Evolutionary conservation across 164 flowering plant genomes (phyloP).

Genomic region (Umbilicus rupestris): DNA sequence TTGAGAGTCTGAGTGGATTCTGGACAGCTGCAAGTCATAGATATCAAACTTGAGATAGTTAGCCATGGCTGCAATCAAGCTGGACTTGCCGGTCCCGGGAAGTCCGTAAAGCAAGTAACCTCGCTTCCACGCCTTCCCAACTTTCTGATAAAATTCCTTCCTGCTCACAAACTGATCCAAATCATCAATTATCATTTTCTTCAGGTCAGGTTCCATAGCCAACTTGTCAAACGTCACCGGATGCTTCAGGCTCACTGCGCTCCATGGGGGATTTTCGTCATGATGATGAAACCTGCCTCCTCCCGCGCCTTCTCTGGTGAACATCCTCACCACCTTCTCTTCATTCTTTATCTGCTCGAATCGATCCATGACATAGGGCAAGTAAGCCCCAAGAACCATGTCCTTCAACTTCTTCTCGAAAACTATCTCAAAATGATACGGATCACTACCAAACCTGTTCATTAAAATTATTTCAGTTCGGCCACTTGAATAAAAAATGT

Average conservation of each 20-base stretch:
- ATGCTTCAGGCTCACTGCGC: slow-evolving; percentile 34
- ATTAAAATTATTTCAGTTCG: too few relatives aligned
- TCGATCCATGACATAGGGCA: slow-evolving; percentile 18
- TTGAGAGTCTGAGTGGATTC: slow-evolving; percentile 15
- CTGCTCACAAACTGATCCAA: slow-evolving; percentile 38
- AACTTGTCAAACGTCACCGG: slow-evolving; percentile 45
- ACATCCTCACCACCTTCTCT: slow-evolving; percentile 25
- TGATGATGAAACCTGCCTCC: too few relatives aligned
- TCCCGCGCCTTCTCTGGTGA: slow-evolving; percentile 15
- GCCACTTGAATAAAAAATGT: too few relatives aligned
- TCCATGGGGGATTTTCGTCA: slow-evolving; percentile 19
- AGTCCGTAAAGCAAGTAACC: slow-evolving; percentile 48
- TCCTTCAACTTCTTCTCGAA: slow-evolving; percentile 28
- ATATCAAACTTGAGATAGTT: slow-evolving; percentile 39
- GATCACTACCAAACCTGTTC: background rate
- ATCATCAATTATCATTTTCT: slow-evolving; percentile 28
- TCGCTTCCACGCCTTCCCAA: slow-evolving; percentile 47
- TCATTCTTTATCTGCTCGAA: slow-evolving; percentile 19
- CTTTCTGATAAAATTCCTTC: slow-evolving; percentile 32
- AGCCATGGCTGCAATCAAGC: slow-evolving; percentile 49
- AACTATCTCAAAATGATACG: slow-evolving; percentile 22
- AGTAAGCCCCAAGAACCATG: slow-evolving; percentile 19
- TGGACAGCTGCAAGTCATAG: slow-evolving; percentile 29
- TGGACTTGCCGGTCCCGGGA: slow-evolving; percentile 44
- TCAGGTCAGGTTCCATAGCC: slow-evolving; percentile 38